Evolutionary conservation across 2,329 filamentous ascomycete species (phyloP).

Genomic region (Biscogniauxia marginata): DNA sequence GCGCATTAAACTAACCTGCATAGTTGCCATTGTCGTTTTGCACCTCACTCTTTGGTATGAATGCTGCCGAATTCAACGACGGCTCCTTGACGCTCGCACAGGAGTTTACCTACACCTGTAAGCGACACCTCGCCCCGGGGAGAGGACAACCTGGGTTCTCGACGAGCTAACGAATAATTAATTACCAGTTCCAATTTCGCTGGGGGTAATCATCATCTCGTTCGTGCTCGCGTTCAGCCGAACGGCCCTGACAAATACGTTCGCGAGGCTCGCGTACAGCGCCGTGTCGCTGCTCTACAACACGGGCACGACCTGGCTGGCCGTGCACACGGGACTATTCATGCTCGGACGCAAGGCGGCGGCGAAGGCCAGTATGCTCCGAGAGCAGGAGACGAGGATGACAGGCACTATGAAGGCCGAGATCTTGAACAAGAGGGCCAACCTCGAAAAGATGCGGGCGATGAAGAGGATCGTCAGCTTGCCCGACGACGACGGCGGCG

Average conservation of each 20-base stretch:
- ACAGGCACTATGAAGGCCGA: not conserved
- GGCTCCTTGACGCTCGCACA: conserved; percentile 13
- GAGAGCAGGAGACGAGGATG: not conserved
- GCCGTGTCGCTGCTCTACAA: conserved; percentile 6
- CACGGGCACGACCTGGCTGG: conserved; percentile 6
- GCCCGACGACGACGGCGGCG: not conserved
- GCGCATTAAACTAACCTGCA: not conserved
- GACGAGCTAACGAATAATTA: not conserved
- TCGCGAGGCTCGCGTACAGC: conserved; percentile 6
- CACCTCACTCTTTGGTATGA: conserved; percentile 33
- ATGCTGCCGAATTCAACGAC: conserved; percentile 16
- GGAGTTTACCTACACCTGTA: conserved; percentile 21
- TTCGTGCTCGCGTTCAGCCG: conserved; percentile 8
- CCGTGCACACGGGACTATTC: conserved; percentile 9
- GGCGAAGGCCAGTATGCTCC: not conserved
- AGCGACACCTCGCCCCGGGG: not conserved
- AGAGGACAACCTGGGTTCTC: not conserved
- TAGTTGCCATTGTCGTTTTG: conserved; percentile 33
- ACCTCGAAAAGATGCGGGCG: not conserved
- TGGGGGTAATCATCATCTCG: conserved; percentile 1
- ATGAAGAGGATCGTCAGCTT: not conserved
- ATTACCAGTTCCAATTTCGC: not conserved
- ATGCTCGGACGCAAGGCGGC: conserved; percentile 1
- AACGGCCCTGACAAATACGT: conserved; percentile 5
- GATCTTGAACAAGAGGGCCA: not conserved